Evolutionary conservation across 139 green algal genomes (phyloP).

Genomic region (Chlorella vulgaris): DNA sequence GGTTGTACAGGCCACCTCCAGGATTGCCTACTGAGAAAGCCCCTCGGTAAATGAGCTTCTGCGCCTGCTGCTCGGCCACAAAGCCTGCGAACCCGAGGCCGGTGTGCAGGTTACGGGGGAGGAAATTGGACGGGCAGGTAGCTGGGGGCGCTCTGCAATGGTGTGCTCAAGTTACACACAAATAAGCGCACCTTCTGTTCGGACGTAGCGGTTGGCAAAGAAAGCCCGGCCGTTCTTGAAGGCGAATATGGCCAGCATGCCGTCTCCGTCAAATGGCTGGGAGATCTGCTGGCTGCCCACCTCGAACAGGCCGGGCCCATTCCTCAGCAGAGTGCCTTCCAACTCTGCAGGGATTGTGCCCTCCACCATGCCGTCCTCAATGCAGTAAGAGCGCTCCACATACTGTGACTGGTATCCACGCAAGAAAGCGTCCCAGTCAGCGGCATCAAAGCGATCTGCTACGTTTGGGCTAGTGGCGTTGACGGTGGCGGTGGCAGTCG

Average conservation of each 20-base stretch:
- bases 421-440: conserved; percentile 22
- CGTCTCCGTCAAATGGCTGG: conserved; percentile 57
- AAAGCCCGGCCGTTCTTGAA: conserved; percentile 38
- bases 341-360: conserved; percentile 46
- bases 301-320: conserved; percentile 55
- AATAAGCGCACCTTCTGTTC: conserved; percentile 30
- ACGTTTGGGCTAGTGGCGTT: neutral
- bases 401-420: conserved; percentile 15
- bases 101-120: neutral
- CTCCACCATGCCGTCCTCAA: conserved; percentile 30
- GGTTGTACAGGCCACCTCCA: conserved; percentile 42
- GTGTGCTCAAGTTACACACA: too few relatives aligned
- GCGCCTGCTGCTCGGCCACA: conserved; percentile 44
- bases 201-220: conserved; percentile 37
- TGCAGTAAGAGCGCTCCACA: conserved; percentile 23
- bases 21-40: conserved; percentile 54
- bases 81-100: conserved; percentile 35
- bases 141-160: neutral
- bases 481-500: neutral
- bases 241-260: conserved; percentile 43
- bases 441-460: neutral
- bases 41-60: conserved; percentile 50
- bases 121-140: neutral
- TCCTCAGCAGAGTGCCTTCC: conserved; percentile 46
- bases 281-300: conserved; percentile 41